These are phyloP conservation scores for Dittrichia graveolens DNA, from an alignment of 129 eudicot genomes.

Conservation along the genomic window DNA sequence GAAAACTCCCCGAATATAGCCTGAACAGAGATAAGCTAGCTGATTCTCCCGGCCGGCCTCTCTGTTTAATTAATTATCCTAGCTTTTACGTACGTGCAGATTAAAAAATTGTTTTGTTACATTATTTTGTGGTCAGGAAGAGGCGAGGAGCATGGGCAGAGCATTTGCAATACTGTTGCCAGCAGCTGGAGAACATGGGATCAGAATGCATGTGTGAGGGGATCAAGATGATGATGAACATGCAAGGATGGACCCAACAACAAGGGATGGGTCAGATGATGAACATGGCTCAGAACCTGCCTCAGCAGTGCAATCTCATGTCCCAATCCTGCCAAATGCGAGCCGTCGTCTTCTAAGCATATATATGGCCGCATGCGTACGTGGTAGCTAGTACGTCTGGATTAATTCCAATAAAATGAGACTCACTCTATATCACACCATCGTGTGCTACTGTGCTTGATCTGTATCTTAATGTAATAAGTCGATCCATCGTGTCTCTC, in stretches of 20 bases:
- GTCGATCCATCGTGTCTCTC: not conserved
- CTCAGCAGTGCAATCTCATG: conserved; percentile 17
- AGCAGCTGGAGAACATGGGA: conserved; percentile 26
- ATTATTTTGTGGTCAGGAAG: not conserved
- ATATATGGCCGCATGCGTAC: not conserved
- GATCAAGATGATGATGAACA: conserved; percentile 29
- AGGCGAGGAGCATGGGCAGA: not conserved
- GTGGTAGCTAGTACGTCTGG: not conserved
- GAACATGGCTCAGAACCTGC: conserved; percentile 30
- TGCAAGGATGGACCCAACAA: conserved; percentile 17
- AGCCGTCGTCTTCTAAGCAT: conserved; percentile 13
- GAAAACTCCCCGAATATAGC: too few relatives aligned
- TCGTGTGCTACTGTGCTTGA: too few relatives aligned
- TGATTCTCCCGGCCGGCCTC: not conserved
- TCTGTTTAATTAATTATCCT: not conserved
- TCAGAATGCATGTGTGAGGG: conserved; percentile 30
- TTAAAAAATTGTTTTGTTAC: not conserved
- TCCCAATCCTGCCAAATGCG: conserved; percentile 28
- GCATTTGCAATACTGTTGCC: conserved; percentile 20
- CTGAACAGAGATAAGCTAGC: too few relatives aligned
- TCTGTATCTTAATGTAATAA: not conserved
- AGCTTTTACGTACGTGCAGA: too few relatives aligned
- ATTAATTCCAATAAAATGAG: not conserved
- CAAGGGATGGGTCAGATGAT: conserved; percentile 8
- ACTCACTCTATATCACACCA: conserved; percentile 21